phyloP scores from a whole-genome alignment of 371 early-diverging fungal genomes.

The Fennellomyces sp. region DNA sequence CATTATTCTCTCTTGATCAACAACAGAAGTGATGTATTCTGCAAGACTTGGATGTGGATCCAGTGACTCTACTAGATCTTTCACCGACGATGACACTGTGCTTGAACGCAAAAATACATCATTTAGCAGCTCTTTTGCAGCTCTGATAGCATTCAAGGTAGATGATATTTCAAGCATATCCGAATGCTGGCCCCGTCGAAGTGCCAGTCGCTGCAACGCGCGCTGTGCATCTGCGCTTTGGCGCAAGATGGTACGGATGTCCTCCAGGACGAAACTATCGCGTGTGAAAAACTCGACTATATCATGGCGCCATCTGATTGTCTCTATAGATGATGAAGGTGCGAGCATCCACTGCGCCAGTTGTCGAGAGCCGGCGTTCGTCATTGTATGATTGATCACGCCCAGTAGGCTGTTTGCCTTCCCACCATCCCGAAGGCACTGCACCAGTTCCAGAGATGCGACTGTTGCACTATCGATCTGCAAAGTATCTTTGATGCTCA shows the following conservation, averaged over 20 bases:
- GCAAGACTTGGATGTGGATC: conserved; percentile 37
- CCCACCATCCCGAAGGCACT: conserved; percentile 47
- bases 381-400: conserved; percentile 75
- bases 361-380: conserved; percentile 80
- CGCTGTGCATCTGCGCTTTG: conserved; percentile 74
- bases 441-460: conserved; percentile 58
- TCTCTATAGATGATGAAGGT: conserved; percentile 60
- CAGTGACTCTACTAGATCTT: background rate
- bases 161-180: conserved; percentile 68
- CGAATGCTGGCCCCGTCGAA: conserved; percentile 64
- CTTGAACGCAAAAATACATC: background rate
- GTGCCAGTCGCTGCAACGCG: conserved; percentile 68
- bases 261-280: conserved; percentile 51
- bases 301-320: conserved; percentile 67
- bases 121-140: conserved; percentile 1
- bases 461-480: conserved; percentile 67
- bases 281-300: conserved; percentile 69
- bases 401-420: conserved; percentile 67
- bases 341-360: conserved; percentile 71
- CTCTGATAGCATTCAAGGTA: conserved; percentile 50
- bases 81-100: background rate
- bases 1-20: conserved; percentile 43
- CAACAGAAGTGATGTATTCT: conserved; percentile 35
- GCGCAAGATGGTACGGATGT: conserved; percentile 49
- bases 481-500: conserved; percentile 46